These are phyloP conservation scores for Colletotrichum incanum DNA, from an alignment of 2,329 filamentous ascomycete species.

Conservation along the genomic window DNA sequence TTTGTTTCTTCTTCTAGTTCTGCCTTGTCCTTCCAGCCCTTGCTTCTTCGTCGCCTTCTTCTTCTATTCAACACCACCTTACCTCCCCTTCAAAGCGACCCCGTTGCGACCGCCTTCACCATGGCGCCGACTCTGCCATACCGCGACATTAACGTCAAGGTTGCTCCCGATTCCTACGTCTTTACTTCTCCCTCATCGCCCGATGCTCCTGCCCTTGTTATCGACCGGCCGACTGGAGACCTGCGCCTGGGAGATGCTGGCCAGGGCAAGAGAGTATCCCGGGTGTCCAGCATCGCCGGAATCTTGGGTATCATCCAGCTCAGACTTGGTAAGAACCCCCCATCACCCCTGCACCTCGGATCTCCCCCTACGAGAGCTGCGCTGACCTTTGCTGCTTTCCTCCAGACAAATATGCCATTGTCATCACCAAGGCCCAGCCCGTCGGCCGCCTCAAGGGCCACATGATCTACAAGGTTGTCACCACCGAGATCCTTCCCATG, in stretches of 20 bases:
- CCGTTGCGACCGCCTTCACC: conserved; percentile 24
- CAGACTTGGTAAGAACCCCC: conserved; percentile 79
- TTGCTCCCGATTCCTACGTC: conserved; percentile 91
- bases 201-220: conserved; percentile 86
- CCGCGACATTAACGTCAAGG: conserved; percentile 97
- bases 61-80: neutral
- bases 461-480: conserved; percentile 93
- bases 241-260: conserved; percentile 87
- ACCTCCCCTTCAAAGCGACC: conserved; percentile 12
- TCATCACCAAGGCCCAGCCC: conserved; percentile 94
- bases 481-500: conserved; percentile 93
- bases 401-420: conserved; percentile 92
- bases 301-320: conserved; percentile 95
- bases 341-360: neutral
- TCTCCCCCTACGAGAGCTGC: neutral
- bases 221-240: conserved; percentile 94
- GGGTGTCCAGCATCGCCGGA: conserved; percentile 92
- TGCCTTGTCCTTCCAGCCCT: conserved; percentile 6
- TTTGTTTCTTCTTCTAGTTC: conserved; percentile 7
- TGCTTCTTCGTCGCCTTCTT: neutral
- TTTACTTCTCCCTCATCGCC: conserved; percentile 97
- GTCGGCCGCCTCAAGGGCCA: conserved; percentile 94
- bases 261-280: conserved; percentile 78
- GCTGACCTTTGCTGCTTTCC: conserved; percentile 26
- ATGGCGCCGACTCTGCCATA: conserved; percentile 76